These are phyloP conservation scores for Leccinum truebloodii DNA, from an alignment of 768 basidiomycete genomes.

Conservation along the genomic window DNA sequence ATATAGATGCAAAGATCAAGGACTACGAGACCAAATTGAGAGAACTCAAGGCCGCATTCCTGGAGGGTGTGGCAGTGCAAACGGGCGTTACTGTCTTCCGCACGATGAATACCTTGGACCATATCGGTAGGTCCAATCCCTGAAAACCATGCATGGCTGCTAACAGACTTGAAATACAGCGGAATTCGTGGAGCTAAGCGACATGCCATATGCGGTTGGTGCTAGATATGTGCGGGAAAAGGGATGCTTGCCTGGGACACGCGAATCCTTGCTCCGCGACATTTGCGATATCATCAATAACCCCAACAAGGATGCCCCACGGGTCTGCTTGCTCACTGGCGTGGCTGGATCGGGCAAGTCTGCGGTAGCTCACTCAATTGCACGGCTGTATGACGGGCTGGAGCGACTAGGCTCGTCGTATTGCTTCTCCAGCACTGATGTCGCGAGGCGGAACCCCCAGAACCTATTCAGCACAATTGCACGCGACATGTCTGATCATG, in stretches of 20 bases:
- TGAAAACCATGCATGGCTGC: background rate
- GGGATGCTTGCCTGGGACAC: background rate
- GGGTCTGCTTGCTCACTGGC: background rate
- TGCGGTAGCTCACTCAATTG: background rate
- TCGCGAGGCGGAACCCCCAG: background rate
- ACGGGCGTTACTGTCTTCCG: too few species aligned
- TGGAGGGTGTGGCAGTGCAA: too few species aligned
- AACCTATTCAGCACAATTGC: background rate
- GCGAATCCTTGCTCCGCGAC: background rate
- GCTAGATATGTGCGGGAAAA: background rate
- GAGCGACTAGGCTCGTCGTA: background rate
- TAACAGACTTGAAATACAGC: background rate
- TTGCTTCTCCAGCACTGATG: background rate
- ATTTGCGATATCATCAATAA: background rate
- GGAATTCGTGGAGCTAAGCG: background rate
- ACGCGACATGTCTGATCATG: background rate
- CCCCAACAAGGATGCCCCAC: background rate
- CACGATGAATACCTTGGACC: too few species aligned
- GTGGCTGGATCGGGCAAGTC: background rate
- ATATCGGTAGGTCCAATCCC: too few species aligned
- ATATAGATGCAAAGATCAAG: too few species aligned
- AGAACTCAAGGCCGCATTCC: too few species aligned
- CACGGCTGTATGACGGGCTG: background rate
- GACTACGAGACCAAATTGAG: too few species aligned
- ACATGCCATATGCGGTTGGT: background rate